These are phyloP conservation scores for Blastocladiella emersonii DNA, from an alignment of 371 early-diverging fungal genomes.

Conservation along the genomic window DNA sequence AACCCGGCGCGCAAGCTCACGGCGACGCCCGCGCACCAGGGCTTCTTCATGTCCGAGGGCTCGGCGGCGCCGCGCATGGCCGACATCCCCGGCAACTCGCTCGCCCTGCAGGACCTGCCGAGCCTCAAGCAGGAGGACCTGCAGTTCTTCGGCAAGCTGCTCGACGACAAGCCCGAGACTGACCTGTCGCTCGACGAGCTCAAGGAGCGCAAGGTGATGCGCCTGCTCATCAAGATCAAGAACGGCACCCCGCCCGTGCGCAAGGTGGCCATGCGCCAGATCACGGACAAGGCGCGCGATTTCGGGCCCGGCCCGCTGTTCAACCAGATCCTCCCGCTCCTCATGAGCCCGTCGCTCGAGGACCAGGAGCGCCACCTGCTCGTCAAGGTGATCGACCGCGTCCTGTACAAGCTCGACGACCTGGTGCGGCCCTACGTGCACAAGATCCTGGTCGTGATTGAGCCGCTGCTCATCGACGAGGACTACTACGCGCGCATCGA, in stretches of 20 bases:
- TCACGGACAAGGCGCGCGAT: slow-evolving; percentile 89
- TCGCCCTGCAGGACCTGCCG: slow-evolving; percentile 77
- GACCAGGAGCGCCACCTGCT: slow-evolving; percentile 95
- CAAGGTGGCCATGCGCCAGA: slow-evolving; percentile 79
- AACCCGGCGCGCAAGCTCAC: slow-evolving; percentile 89
- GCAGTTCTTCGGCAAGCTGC: slow-evolving; percentile 86
- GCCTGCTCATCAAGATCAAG: slow-evolving; percentile 88
- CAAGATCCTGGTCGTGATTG: slow-evolving; percentile 94
- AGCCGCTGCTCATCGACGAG: slow-evolving; percentile 91
- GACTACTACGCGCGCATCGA: slow-evolving; percentile 96
- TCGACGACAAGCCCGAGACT: slow-evolving; percentile 75
- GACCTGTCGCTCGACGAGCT: slow-evolving; percentile 71
- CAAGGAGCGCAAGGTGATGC: slow-evolving; percentile 91
- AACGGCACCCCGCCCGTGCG: slow-evolving; percentile 94
- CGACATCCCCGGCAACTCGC: slow-evolving; percentile 61
- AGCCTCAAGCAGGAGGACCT: slow-evolving; percentile 93
- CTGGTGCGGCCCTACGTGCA: slow-evolving; percentile 92
- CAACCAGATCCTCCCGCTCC: slow-evolving; percentile 84
- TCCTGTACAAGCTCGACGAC: slow-evolving; percentile 87
- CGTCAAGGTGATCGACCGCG: slow-evolving; percentile 93
- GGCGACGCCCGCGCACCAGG: slow-evolving; percentile 88
- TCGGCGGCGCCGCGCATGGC: slow-evolving; percentile 23
- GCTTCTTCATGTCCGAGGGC: slow-evolving; percentile 73
- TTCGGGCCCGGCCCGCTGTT: slow-evolving; percentile 93
- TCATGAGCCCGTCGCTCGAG: slow-evolving; percentile 92